Base-by-base conservation (phyloP, 257 asterid genomes). In the Solanum chmielewskii region DNA sequence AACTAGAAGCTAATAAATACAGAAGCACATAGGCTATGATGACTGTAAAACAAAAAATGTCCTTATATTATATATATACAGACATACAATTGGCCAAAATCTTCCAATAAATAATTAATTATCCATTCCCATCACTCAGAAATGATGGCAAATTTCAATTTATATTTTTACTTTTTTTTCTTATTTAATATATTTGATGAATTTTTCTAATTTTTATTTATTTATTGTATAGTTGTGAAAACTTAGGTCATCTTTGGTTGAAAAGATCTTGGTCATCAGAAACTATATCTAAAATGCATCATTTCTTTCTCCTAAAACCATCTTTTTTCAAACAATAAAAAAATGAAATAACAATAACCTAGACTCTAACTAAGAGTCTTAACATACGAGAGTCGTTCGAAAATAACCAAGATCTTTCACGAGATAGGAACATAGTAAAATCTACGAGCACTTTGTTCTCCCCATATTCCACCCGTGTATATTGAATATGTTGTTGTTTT, bases 1-100 rank as follows among this genome's bases (percentile, higher is more conserved):
- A 90, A 88, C 85, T 49, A 25, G 68, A n/a, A 87, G 87, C 89
- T 56, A 86, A 41, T 56, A 86, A 41, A 86, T 41, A 37, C 37
- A 33, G 82, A 81, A 59, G 3, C 12, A 47, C 33, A 74, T 56
- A 71, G 60, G 88, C 42, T 44, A 89, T 88, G 86, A 86, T 90
- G 86, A 77, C 91, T 81, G 90, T 29, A 49, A 49, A 77, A 49
- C 56, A 77, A 23, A 31, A 78, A 47, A 78, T 64, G 76, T 85
- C 90, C 88, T 39, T 23, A 76, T 59, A 29, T 29, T 29, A 29
- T 31, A 2, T 66, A 82, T 78, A 69, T 56, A 11, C 31, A 29
- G 88, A 49, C 71, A 39, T 47, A 78, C 31, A 64, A 86, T 2
- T 23, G 56, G 35, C 62, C 85, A 86, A 86, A 85, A 27, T 56